Percentiles rank a stretch among this genome's conserved stretches.
phyloP scores from a whole-genome alignment of 2,329 filamentous ascomycete genomes.

The Bipolaris oryzae region DNA sequence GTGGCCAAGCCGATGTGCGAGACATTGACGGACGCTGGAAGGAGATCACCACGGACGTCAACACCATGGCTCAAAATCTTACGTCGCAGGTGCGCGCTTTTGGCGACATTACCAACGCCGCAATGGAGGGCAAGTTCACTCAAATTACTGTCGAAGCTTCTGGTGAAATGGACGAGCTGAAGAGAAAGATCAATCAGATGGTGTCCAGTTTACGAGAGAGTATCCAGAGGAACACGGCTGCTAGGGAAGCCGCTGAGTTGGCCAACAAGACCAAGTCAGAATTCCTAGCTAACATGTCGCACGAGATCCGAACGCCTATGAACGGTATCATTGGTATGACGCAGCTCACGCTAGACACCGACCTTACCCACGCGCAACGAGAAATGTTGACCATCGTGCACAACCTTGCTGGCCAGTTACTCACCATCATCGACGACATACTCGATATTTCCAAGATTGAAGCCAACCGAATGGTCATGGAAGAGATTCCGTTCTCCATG shows the following conservation, averaged over 20 bases:
- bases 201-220: slow-evolving; percentile 93
- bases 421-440: slow-evolving; percentile 92
- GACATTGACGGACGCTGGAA: slow-evolving; percentile 96
- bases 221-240: slow-evolving; percentile 95
- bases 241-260: slow-evolving; percentile 91
- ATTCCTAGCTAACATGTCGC: slow-evolving; percentile 98
- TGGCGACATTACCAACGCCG: slow-evolving; percentile 96
- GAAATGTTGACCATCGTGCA: slow-evolving; percentile 99
- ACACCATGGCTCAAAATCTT: slow-evolving; percentile 83
- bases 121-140: slow-evolving; percentile 95
- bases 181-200: slow-evolving; percentile 99
- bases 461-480: slow-evolving; percentile 96
- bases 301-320: slow-evolving; percentile 97
- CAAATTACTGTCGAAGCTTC: slow-evolving; percentile 97
- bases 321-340: slow-evolving; percentile 99
- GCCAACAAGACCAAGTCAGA: slow-evolving; percentile 99
- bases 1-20: slow-evolving; percentile 91
- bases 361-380: slow-evolving; percentile 91
- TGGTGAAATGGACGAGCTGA: slow-evolving; percentile 98
- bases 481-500: slow-evolving; percentile 94
- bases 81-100: slow-evolving; percentile 98
- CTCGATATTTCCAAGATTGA: slow-evolving; percentile 79
- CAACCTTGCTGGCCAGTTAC: slow-evolving; percentile 90
- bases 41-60: slow-evolving; percentile 96
- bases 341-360: slow-evolving; percentile 89